Base-by-base conservation (phyloP, 352 stramenopile species). In the Plasmopara muralis region DNA sequence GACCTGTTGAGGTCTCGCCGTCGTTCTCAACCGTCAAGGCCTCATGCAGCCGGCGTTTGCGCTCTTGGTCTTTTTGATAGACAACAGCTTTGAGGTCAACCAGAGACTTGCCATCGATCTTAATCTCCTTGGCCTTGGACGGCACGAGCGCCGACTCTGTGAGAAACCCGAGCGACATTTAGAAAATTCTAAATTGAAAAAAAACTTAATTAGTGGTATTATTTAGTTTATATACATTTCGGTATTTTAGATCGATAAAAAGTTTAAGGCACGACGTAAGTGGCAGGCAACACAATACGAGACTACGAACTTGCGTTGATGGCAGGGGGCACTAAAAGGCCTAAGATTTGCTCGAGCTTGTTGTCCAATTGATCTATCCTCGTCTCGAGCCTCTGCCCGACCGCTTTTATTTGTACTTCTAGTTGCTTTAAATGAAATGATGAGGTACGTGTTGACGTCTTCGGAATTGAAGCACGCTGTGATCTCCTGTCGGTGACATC, bases 111-210 rank as follows among this genome's bases (percentile, higher is more conserved):
- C 66, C 63, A 60, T 93, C 85, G 18, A 95, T 80, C 42, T 88
- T 83, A 65, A 95, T 93, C 45, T 76, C 49, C 70, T 93, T 96
- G 20, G 80, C 85, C 67, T 94, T 95, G 56, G 83, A 93, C 57
- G 85, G 87, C 67, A 96, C 66, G 39, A 96, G 82, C 49, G 87
- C 87, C 51, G 81, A 94, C 75, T 96, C 85, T 4, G 87, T 95
- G n/a, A 96, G 62, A 65, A 95, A 96, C 41, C 87, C 87, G 8
- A 96, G 74, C 57, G 84, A 95, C 85, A 96, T 96, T 45, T 35
- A 35, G 20, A 25, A 25, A 3, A 25, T 25, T 25, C 20, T 25
- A 25, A 25, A 3, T 25, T n/a, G n/a, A 25, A 25, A 3, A 25
- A 25, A 3, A 3, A 25, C 20, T 25, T 25, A 3, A 25, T 25